Conservation (phyloP, 192 early-diverging fungal species). For the Coemansia sp. region DNA sequence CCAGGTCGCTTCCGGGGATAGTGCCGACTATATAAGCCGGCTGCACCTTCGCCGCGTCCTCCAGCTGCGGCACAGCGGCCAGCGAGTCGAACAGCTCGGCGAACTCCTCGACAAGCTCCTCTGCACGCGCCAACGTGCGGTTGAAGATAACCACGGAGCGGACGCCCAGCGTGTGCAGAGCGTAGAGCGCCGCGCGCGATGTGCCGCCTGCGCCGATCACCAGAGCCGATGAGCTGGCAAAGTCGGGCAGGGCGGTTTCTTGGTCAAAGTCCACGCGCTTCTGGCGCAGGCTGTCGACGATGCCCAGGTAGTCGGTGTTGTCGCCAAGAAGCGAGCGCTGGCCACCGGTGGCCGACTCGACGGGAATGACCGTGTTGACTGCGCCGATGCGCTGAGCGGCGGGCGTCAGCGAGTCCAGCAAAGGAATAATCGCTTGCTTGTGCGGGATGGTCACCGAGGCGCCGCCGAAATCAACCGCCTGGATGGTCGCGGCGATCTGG, state of each 20-base stretch:
- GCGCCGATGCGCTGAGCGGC: conserved; percentile 88
- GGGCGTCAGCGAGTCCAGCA: conserved; percentile 69
- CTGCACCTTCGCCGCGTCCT: conserved; percentile 17
- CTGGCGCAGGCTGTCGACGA: conserved; percentile 61
- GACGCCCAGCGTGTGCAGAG: conserved; percentile 69
- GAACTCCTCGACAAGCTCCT: conserved; percentile 62
- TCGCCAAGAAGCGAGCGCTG: conserved; percentile 68
- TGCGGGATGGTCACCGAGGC: conserved; percentile 94
- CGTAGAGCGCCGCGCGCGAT: conserved; percentile 83
- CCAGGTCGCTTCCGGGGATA: conserved; percentile 76
- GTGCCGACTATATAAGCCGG: conserved; percentile 75
- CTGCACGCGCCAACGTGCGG: conserved; percentile 74
- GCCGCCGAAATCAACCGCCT: conserved; percentile 74
- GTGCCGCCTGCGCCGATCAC: conserved; percentile 96
- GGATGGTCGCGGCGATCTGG: conserved; percentile 54
- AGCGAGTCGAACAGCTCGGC: conserved; percentile 53
- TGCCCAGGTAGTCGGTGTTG: conserved; percentile 97
- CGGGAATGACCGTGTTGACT: conserved; percentile 79
- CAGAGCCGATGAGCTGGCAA: conserved; percentile 56
- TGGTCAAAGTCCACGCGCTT: conserved; percentile 18
- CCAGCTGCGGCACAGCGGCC: conserved; percentile 50
- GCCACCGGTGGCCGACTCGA: conserved; percentile 9
- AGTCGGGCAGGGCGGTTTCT: not conserved
- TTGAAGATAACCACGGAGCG: conserved; percentile 79
- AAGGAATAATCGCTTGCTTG: conserved; percentile 80